Conservation (phyloP, 495 filamentous ascomycete species). For the Aspergillus asperescens region DNA sequence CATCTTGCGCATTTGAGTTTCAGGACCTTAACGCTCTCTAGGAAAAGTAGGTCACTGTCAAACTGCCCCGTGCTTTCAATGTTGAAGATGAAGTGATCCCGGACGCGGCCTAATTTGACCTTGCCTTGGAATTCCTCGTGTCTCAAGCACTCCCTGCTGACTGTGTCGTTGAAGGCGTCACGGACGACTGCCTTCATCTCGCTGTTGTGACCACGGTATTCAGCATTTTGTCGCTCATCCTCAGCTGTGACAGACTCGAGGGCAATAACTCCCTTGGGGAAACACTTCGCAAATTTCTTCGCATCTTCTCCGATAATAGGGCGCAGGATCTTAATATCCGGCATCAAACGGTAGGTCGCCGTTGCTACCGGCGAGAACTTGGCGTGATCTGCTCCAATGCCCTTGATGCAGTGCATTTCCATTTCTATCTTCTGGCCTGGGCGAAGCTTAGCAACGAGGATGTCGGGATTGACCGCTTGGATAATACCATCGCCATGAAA, state of each 20-base stretch:
- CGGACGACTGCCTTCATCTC: slow-evolving; percentile 82
- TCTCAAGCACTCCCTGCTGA: slow-evolving; percentile 84
- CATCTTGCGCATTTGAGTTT: slow-evolving; percentile 69
- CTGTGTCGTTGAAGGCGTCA: slow-evolving; percentile 82
- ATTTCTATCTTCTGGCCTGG: slow-evolving; percentile 82
- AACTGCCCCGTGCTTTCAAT: slow-evolving; percentile 94
- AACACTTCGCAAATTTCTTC: slow-evolving; percentile 84
- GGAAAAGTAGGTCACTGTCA: slow-evolving; percentile 81
- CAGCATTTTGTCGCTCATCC: slow-evolving; percentile 55
- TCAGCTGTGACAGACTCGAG: slow-evolving; percentile 64
- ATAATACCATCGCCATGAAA: slow-evolving; percentile 64
- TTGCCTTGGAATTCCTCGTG: slow-evolving; percentile 92
- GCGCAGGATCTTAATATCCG: slow-evolving; percentile 70
- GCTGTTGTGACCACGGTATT: slow-evolving; percentile 63
- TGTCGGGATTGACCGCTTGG: slow-evolving; percentile 78
- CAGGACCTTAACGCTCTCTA: slow-evolving; percentile 78
- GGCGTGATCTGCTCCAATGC: slow-evolving; percentile 89
- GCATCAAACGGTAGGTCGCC: slow-evolving; percentile 83
- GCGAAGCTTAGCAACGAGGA: slow-evolving; percentile 89
- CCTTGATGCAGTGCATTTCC: slow-evolving; percentile 85
- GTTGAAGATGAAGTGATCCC: slow-evolving; percentile 96
- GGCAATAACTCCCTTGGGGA: slow-evolving; percentile 82
- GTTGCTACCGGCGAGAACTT: slow-evolving; percentile 98
- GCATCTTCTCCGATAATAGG: slow-evolving; percentile 86
- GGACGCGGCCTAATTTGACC: slow-evolving; percentile 82